phyloP scores from a whole-genome alignment of 2,329 filamentous ascomycete genomes.

The Fusarium mundagurra region DNA sequence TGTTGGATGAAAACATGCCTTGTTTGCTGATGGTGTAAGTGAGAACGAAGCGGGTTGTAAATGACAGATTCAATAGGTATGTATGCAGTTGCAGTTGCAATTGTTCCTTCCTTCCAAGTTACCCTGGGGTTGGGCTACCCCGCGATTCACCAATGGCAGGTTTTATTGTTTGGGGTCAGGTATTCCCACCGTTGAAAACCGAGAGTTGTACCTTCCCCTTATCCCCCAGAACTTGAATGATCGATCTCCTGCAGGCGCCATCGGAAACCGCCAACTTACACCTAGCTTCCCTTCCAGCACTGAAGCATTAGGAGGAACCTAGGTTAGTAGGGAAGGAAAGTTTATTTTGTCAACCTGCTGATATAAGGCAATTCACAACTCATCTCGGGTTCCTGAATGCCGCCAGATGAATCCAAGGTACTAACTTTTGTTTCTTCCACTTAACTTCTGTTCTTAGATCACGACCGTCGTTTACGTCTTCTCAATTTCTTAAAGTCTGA shows the following conservation, averaged over 20 bases:
- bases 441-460: not conserved
- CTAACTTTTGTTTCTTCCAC: not conserved
- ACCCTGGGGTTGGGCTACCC: constrained; percentile 28
- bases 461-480: not conserved
- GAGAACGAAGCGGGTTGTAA: not conserved
- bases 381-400: too few relatives aligned
- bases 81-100: not conserved
- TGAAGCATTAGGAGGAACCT: not conserved
- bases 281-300: not conserved
- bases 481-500: not conserved
- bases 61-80: not conserved
- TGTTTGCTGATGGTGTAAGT: not conserved
- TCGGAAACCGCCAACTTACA: not conserved
- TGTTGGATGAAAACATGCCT: not conserved
- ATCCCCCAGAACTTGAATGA: not conserved
- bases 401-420: not conserved
- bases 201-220: not conserved
- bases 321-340: not conserved
- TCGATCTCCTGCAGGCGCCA: not conserved
- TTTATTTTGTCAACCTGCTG: not conserved
- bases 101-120: constrained; percentile 12
- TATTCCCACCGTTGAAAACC: not conserved
- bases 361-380: not conserved
- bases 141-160: constrained; percentile 33
- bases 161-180: not conserved